Base-by-base conservation (phyloP, 2,329 filamentous ascomycete genomes). In the Aureobasidium sp. region DNA sequence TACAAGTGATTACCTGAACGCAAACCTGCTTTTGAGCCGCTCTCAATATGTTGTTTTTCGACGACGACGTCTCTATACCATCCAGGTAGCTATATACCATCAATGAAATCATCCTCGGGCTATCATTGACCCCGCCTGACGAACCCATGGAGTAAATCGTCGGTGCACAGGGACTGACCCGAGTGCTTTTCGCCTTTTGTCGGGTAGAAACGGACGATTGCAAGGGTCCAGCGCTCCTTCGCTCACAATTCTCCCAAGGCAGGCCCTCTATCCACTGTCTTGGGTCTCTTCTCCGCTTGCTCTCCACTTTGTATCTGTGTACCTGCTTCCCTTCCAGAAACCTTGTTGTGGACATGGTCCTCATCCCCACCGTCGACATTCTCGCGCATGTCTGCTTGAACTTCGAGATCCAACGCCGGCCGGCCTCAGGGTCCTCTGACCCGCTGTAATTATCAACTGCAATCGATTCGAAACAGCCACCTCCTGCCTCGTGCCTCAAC, bases 401-500 rank as follows among this genome's bases (percentile, higher is more conserved):
- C 81, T 70, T 90, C 49, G 82, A 0, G 88, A 87, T 72, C 86
- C 86, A 78, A 96, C 97, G 0, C 91, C 91, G 62, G 85, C 86
- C 1, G 78, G 79, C 67, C 8, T 85, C 81, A 21, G 68, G 97
- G 90, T 2, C 88, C 66, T 86, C 15, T 86, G 68, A 88, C 84
- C 67, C 96, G 85, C 63, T 82, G 82, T 29, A n/a, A 53, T 37
- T 53, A 42, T 42, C 36, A 30, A 32, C 30, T 32, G n/a, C 30
- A 36, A 44, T 34, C 41, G 41, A 34, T 45, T 45, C 21, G 29
- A 36, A 25, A 5, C 36, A 42, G 45, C 45, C 27, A 29, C 50
- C 8, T 44, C 25, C 52, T 21, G n/a, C n/a, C 3, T 30, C n/a
- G 29, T 25, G 52, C 21, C 10, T 32, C 30, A 36, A 2, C n/a